Evolutionary conservation across 306 rosid genomes (phyloP).

Genomic region (Casuarina glauca): DNA sequence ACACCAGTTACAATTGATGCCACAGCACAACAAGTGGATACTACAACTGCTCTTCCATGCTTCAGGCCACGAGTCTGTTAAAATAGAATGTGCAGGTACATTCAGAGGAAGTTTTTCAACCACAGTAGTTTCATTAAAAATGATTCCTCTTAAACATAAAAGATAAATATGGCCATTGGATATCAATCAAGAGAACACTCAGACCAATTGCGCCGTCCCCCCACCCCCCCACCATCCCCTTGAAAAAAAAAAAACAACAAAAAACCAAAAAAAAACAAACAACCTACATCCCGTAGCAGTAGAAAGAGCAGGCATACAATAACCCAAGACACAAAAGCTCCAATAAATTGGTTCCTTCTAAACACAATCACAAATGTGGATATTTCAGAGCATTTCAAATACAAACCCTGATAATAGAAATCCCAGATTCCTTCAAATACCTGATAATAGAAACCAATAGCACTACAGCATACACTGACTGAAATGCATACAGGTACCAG

Average conservation of each 20-base stretch:
- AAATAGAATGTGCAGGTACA: constrained; percentile 9
- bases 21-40: constrained; percentile 95
- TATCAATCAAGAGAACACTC: neutral
- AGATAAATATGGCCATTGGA: neutral
- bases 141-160: neutral
- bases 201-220: neutral
- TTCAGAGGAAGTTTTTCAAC: constrained; percentile 10
- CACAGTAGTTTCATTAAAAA: constrained; percentile 4
- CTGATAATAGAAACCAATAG: constrained; percentile 90
- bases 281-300: neutral
- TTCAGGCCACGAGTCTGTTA: constrained; percentile 88
- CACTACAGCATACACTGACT: constrained; percentile 74
- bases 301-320: no score
- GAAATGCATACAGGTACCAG: constrained; percentile 78
- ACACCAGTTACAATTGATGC: constrained; percentile 97
- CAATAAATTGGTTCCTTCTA: no score
- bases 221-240: neutral
- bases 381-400: no score
- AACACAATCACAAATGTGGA: no score
- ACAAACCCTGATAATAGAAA: no score
- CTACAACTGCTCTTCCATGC: constrained; percentile 92
- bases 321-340: no score
- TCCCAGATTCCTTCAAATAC: constrained; percentile 30
- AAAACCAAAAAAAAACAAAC: neutral
- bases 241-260: neutral